These are phyloP conservation scores for Aspergillus homomorphus DNA, from an alignment of 495 filamentous ascomycete species.

Conservation along the genomic window DNA sequence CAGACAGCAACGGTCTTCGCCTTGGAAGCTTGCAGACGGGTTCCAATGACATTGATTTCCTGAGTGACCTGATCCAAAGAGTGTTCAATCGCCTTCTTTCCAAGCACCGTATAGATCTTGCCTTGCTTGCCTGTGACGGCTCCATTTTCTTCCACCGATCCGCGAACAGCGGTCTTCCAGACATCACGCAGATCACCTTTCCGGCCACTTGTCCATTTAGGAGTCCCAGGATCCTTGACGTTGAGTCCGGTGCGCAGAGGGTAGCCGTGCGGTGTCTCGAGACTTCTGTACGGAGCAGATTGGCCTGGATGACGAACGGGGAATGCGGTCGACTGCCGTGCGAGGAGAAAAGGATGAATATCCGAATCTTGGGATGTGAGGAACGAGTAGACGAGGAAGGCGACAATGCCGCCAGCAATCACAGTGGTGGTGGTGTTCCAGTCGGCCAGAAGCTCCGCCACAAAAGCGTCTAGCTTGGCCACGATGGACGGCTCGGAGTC, in stretches of 20 bases:
- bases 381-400: conserved; percentile 61
- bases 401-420: conserved; percentile 55
- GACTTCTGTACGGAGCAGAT: conserved; percentile 75
- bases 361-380: conserved; percentile 71
- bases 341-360: conserved; percentile 84
- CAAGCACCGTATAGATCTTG: conserved; percentile 77
- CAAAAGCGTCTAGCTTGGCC: conserved; percentile 62
- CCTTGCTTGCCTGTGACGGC: conserved; percentile 59
- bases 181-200: conserved; percentile 91
- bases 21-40: conserved; percentile 62
- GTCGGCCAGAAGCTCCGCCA: conserved; percentile 65
- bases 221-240: conserved; percentile 77
- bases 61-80: conserved; percentile 68
- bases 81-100: conserved; percentile 68
- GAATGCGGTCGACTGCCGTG: conserved; percentile 73
- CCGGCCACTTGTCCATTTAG: conserved; percentile 76
- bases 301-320: conserved; percentile 80
- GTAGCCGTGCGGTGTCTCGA: conserved; percentile 79
- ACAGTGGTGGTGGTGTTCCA: conserved; percentile 77
- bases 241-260: conserved; percentile 78
- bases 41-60: conserved; percentile 85
- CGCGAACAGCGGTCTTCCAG: conserved; percentile 74
- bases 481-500: conserved; percentile 49
- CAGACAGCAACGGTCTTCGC: conserved; percentile 84
- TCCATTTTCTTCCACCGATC: conserved; percentile 58